Base-by-base conservation (phyloP, 2,329 filamentous ascomycete species). In the Pezicula radicicola region DNA sequence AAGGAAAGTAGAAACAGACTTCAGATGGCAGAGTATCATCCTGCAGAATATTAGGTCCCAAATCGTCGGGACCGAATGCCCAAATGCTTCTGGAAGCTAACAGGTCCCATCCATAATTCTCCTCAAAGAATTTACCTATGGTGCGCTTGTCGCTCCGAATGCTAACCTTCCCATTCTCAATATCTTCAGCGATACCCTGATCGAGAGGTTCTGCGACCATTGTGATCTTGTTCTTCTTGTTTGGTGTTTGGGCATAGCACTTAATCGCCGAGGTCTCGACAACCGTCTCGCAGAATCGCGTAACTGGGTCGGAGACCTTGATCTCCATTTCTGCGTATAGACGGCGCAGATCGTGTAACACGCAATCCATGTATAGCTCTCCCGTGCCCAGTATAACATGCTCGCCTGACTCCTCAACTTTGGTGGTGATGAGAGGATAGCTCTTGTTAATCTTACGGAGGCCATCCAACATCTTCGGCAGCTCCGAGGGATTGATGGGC, bases 261-360 rank as follows among this genome's bases (percentile, higher is more conserved):
- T 97, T 97, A 54, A 96, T 97, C 18, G 92, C 92, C 16, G 91
- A 97, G 60, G 94, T 96, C 70, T 99, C 94, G 36, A 96, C 91
- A 25, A 97, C 93, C 0, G 94, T 99, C 73, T 99, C 94, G 72
- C 91, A 97, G 77, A 99, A 99, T 45, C 94, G 82, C 15, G 94
- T 97, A 41, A 99, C 93, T 1, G 94, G 94, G 67, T 99, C 94
- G 0, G 94, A 99, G 46, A 99, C 91, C 73, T 97, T 97, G 73
- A 99, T 89, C 69, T 99, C 94, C 94, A 99, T 99, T 64, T 97
- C 93, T 13, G 94, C 92, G 67, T 97, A 99, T n/a, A 97, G 72
- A 39, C 86, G 83, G 49, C 94, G 88, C 44, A 99, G 79, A 67
- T 99, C 94, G 69, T 99, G 94, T 43, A 99, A 79, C 3, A 99